Conservation (phyloP, 805 yeast species). For the Zygotorulaspora chibaensis region DNA sequence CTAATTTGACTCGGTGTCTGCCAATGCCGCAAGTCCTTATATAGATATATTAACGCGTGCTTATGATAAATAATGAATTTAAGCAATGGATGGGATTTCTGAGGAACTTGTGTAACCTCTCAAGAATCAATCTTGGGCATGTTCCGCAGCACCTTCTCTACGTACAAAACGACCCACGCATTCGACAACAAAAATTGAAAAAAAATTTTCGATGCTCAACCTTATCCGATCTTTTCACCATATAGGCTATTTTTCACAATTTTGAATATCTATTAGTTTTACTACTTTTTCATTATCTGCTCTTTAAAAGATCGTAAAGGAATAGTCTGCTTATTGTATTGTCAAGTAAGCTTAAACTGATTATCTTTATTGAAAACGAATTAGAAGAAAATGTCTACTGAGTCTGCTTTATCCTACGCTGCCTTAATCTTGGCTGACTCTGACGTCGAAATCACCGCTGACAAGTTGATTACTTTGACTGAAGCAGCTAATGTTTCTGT, state of each 20-base stretch:
- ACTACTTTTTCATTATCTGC: background rate
- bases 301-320: conserved; percentile 22
- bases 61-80: background rate
- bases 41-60: background rate
- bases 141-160: no score
- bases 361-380: conserved; percentile 30
- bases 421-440: conserved; percentile 98
- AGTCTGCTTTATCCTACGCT: conserved; percentile 95
- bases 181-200: background rate
- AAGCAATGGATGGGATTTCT: no score
- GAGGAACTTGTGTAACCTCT: no score
- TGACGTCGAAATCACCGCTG: conserved; percentile 86
- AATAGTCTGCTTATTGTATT: conserved; percentile 34
- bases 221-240: background rate
- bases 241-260: background rate
- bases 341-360: conserved; percentile 32
- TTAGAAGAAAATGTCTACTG: conserved; percentile 59
- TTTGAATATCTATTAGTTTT: background rate
- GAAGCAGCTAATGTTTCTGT: conserved; percentile 71
- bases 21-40: background rate
- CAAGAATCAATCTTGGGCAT: no score
- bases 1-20: background rate
- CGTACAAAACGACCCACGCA: background rate
- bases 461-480: conserved; percentile 69
- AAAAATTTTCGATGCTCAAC: conserved; percentile 2